Percentiles rank a stretch among this genome's conserved stretches.
Evolutionary conservation across 2,329 filamentous ascomycete genomes (phyloP).

Genomic region (Ampelomyces quisqualis): DNA sequence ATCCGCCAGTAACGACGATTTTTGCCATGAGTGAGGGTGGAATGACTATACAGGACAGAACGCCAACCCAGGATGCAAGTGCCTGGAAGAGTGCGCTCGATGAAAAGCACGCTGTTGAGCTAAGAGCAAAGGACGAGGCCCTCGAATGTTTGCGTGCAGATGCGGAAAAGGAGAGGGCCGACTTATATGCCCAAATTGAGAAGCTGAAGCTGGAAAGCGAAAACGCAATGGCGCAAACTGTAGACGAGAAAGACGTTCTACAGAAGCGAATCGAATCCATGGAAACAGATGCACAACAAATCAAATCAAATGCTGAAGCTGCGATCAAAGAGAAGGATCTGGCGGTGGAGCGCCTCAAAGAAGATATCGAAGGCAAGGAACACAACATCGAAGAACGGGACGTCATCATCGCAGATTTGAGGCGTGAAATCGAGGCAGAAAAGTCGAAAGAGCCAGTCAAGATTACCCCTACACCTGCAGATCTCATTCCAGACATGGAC

Average conservation of each 20-base stretch:
- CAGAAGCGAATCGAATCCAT: constrained; percentile 24
- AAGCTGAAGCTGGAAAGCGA: constrained; percentile 22
- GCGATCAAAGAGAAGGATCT: constrained; percentile 30
- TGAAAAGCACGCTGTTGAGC: constrained; percentile 20
- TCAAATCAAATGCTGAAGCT: constrained; percentile 23
- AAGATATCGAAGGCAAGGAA: constrained; percentile 39
- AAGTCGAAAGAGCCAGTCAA: constrained; percentile 23
- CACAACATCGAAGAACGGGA: constrained; percentile 35
- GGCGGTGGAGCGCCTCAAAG: constrained; percentile 35
- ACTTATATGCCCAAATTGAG: constrained; percentile 11
- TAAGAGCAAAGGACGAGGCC: constrained; percentile 35
- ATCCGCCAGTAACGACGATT: constrained; percentile 9
- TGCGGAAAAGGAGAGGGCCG: constrained; percentile 19
- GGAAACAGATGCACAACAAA: constrained; percentile 22
- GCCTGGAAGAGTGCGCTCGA: constrained; percentile 5
- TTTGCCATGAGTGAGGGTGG: constrained; percentile 15
- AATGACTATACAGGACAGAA: constrained; percentile 13
- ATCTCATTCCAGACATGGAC: constrained; percentile 55
- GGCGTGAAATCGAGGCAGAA: constrained; percentile 30
- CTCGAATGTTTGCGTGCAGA: constrained; percentile 26
- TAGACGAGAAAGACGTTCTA: constrained; percentile 17
- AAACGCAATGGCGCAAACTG: constrained; percentile 19
- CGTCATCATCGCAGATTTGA: constrained; percentile 22
- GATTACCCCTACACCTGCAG: constrained; percentile 29
- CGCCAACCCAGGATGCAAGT: constrained; percentile 13